phyloP scores from a whole-genome alignment of 2,329 filamentous ascomycete genomes.

The Cladosporium oxysporum region DNA sequence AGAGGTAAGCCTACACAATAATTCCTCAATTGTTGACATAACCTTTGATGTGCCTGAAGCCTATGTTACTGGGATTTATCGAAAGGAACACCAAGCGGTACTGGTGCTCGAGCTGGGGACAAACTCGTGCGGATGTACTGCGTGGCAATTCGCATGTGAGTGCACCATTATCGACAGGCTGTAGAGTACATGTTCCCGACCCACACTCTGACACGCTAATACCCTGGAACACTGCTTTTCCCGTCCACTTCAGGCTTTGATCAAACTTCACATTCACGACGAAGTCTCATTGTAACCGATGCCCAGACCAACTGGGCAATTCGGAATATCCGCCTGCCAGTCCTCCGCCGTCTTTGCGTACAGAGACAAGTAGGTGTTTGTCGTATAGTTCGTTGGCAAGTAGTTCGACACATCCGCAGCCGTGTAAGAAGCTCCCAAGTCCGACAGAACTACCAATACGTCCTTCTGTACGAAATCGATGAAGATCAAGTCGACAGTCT shows the following conservation, averaged over 20 bases:
- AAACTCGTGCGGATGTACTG: not conserved
- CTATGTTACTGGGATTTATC: not conserved
- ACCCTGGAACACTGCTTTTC: not conserved
- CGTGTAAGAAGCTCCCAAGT: conserved; percentile 37
- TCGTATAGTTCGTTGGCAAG: conserved; percentile 44
- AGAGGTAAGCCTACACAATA: not conserved
- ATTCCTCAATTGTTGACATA: not conserved
- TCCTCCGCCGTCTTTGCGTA: conserved; percentile 41
- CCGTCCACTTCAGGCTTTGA: not conserved
- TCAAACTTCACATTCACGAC: not conserved
- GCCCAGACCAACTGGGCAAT: conserved; percentile 41
- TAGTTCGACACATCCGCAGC: conserved; percentile 40
- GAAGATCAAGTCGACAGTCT: conserved; percentile 56
- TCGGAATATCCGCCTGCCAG: conserved; percentile 44
- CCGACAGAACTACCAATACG: conserved; percentile 41
- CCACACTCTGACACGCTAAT: not conserved
- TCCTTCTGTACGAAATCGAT: conserved; percentile 50
- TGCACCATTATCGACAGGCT: not conserved
- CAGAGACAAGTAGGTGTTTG: conserved; percentile 44
- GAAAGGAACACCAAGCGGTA: not conserved
- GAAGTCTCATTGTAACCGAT: conserved; percentile 25
- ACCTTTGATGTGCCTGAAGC: not conserved
- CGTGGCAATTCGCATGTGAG: not conserved
- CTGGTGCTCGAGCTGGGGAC: not conserved
- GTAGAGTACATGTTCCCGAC: not conserved